Conservation (phyloP, 2,329 filamentous ascomycete genomes). For the Amauroascus niger region DNA sequence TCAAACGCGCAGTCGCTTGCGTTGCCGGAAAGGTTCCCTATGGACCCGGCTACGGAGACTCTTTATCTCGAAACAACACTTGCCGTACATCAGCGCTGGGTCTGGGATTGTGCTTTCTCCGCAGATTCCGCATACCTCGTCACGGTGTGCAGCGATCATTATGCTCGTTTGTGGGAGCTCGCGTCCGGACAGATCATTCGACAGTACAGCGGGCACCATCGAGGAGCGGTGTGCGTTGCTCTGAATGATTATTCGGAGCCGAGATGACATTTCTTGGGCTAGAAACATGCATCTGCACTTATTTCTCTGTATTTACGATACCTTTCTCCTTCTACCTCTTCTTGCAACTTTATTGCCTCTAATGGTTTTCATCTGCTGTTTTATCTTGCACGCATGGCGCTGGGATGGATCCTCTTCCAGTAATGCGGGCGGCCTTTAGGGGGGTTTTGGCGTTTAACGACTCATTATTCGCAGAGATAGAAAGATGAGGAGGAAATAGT, state of each 20-base stretch:
- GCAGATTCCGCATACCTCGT: constrained; percentile 89
- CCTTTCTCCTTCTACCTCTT: neutral
- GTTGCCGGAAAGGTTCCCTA: constrained; percentile 33
- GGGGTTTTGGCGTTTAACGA: neutral
- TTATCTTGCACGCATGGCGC: neutral
- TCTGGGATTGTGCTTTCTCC: constrained; percentile 94
- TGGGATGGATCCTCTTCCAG: neutral
- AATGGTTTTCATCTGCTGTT: neutral
- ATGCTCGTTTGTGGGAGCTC: constrained; percentile 84
- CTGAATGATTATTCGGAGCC: constrained; percentile 66
- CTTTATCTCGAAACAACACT: constrained; percentile 76
- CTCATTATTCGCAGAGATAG: neutral
- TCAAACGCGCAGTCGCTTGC: constrained; percentile 26
- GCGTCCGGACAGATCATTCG: constrained; percentile 78
- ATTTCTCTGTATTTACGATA: neutral
- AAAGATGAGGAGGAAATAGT: neutral
- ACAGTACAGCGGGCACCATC: constrained; percentile 90
- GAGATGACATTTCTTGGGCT: constrained; percentile 23
- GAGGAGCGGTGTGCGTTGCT: constrained; percentile 84
- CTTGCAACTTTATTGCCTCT: neutral
- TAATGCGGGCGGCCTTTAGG: neutral
- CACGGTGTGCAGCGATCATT: constrained; percentile 88
- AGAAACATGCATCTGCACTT: neutral
- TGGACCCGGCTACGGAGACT: constrained; percentile 43
- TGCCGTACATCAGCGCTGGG: constrained; percentile 86